phyloP scores from a whole-genome alignment of 192 early-diverging fungal species.

The Physocladia obscura region DNA sequence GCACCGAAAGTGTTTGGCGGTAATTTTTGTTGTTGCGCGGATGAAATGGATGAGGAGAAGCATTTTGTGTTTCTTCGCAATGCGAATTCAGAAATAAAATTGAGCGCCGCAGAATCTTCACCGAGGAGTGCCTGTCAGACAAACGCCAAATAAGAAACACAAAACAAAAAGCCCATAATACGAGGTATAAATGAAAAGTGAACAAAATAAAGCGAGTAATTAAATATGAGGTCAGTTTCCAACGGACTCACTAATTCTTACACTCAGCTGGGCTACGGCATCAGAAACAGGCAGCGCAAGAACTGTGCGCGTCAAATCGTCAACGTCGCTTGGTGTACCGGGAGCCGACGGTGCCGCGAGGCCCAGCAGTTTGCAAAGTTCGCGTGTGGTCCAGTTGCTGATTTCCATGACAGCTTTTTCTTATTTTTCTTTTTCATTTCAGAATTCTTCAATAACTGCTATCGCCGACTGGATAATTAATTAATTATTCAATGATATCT shows the following conservation, averaged over 20 bases:
- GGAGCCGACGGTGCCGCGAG: slow-evolving; percentile 3
- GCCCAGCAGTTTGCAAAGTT: slow-evolving; percentile 27
- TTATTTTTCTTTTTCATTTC: not conserved
- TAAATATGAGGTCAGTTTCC: too few species aligned
- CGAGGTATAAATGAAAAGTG: too few species aligned
- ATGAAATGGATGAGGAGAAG: too few species aligned
- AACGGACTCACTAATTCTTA: too few species aligned
- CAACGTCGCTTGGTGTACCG: slow-evolving; percentile 7
- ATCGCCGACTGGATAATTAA: too few species aligned
- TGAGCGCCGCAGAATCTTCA: slow-evolving; percentile 14
- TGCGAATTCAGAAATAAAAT: slow-evolving; percentile 36
- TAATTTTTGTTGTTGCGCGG: not conserved
- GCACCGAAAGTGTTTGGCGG: slow-evolving; percentile 27
- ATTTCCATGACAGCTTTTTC: not conserved
- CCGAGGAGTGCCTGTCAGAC: too few species aligned
- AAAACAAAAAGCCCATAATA: not conserved
- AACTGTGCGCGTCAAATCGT: slow-evolving; percentile 24
- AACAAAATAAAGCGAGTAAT: too few species aligned
- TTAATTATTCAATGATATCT: too few species aligned
- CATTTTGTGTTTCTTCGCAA: too few species aligned
- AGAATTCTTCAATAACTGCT: not conserved
- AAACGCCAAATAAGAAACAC: not conserved
- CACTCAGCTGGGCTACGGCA: slow-evolving; percentile 24
- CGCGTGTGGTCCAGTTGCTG: slow-evolving; percentile 23
- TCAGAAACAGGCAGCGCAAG: slow-evolving; percentile 9